Evolutionary conservation across 257 asterid species (phyloP).

Genomic region (Gentiana macrophylla): DNA sequence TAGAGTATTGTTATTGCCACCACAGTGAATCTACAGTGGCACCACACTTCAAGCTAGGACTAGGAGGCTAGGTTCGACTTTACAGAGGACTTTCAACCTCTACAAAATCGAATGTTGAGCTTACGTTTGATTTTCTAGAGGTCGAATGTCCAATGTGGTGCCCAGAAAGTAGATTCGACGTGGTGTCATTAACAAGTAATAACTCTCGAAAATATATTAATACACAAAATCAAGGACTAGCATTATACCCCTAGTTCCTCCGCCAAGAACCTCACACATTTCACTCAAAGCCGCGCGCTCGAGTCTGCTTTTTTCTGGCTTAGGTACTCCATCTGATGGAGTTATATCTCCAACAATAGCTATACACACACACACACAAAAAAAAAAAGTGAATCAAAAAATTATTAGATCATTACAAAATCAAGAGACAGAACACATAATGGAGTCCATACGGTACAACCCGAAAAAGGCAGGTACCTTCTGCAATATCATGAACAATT

Average conservation of each 20-base stretch:
- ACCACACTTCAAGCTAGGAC: too few species aligned
- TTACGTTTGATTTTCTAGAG: too few species aligned
- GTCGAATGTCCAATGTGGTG: too few species aligned
- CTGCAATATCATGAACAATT: slow-evolving; percentile 88
- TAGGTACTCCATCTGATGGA: slow-evolving; percentile 93
- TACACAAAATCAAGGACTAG: slow-evolving; percentile 2
- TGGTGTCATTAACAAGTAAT: too few species aligned
- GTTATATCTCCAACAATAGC: slow-evolving; percentile 99
- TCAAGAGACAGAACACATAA: not conserved
- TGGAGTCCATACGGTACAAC: not conserved
- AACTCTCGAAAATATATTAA: not conserved
- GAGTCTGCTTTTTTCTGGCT: slow-evolving; percentile 73
- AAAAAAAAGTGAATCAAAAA: slow-evolving; percentile 6
- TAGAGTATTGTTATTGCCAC: too few species aligned
- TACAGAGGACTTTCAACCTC: too few species aligned
- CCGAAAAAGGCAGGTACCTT: slow-evolving; percentile 43
- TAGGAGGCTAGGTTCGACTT: too few species aligned
- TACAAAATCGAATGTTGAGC: too few species aligned
- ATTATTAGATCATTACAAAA: not conserved
- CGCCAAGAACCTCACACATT: slow-evolving; percentile 93
- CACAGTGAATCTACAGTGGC: too few species aligned
- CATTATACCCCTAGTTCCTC: slow-evolving; percentile 76
- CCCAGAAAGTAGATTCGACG: too few species aligned
- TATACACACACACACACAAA: slow-evolving; percentile 16
- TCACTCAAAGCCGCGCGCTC: slow-evolving; percentile 81